phyloP scores from a whole-genome alignment of 257 asterid species.

The Nicotiana tomentosiformis region DNA sequence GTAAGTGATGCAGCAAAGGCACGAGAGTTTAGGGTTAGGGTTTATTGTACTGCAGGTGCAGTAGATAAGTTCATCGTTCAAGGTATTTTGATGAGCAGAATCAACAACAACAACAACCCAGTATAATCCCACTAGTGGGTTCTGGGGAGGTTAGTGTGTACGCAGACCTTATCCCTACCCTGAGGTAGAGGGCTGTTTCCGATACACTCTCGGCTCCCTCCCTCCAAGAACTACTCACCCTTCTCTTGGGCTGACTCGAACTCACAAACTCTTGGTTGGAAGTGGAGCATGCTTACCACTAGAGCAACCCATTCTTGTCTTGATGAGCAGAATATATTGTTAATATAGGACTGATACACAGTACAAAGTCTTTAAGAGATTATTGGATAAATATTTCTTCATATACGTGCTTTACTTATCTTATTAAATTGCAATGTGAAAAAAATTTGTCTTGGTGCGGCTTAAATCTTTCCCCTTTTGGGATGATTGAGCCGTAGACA shows the following conservation, averaged over 20 bases:
- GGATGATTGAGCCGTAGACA: neutral
- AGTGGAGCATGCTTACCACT: too few species aligned
- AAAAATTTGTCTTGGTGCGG: neutral
- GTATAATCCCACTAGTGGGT: too few species aligned
- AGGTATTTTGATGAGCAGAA: neutral
- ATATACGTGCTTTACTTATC: neutral
- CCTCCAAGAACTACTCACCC: too few species aligned
- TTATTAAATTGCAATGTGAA: neutral
- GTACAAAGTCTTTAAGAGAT: neutral
- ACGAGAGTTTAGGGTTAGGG: neutral
- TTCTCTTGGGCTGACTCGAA: too few species aligned
- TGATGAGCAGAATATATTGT: neutral
- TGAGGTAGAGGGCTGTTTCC: too few species aligned
- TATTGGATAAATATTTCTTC: neutral
- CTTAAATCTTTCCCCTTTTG: neutral
- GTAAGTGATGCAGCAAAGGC: neutral
- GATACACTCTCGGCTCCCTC: too few species aligned
- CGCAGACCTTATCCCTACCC: too few species aligned
- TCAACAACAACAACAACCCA: neutral
- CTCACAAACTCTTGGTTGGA: too few species aligned
- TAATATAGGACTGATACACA: neutral
- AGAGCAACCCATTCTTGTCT: neutral
- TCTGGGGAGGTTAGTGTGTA: too few species aligned
- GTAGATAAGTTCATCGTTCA: neutral
- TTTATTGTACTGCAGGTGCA: neutral